Evolutionary conservation across 140 eudicot genomes (phyloP), one percentile per base, ranked within the genome.

Genomic region (Flaveria floridana): DNA sequence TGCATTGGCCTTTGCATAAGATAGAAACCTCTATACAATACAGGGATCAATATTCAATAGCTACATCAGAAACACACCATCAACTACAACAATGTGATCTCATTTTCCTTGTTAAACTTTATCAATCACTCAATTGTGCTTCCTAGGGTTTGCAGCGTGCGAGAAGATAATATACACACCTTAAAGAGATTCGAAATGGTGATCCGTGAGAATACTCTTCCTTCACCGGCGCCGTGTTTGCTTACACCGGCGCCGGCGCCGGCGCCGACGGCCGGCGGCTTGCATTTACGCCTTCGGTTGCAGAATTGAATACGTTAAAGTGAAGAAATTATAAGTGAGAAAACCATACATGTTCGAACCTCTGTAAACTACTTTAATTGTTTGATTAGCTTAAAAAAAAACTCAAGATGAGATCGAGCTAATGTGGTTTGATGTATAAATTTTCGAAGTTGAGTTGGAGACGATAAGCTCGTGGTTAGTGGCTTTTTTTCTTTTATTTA

Each of bases 111-210:
- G 65, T 23, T 16, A 21, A 23, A 23, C 37, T 59, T 23, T 23
- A 21, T 59, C 44, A 28, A 21, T 58, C 66, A 59, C 0, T 59
- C 41, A 28, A 28, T 63, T 63, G 47, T 28, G 68, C 1, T 6
- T 63, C n/a, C 20, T 63, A 63, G 68, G 68, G 68, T 28, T 63
- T 63, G 47, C 47, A 63, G 7, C 20, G 30, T 26, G 46, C 46
- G 65, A 23, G 65, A 59, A 63, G 68, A 30, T 63, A 63, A 63
- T 28, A 14, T 28, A 63, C 7, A 63, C 6, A 63, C 68, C 68
- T 63, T 63, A 34, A 34, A 5, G 21, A 30, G 68, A 28, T 11
- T 63, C 20, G 67, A 63, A 63, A 63, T 30, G 68, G 21, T 63
- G 68, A 63, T 63, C 23, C 14, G 20, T 30, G 46, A 13, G 47